phyloP scores from a whole-genome alignment of 2,329 filamentous ascomycete species.

The Blumeriella jaapii region DNA sequence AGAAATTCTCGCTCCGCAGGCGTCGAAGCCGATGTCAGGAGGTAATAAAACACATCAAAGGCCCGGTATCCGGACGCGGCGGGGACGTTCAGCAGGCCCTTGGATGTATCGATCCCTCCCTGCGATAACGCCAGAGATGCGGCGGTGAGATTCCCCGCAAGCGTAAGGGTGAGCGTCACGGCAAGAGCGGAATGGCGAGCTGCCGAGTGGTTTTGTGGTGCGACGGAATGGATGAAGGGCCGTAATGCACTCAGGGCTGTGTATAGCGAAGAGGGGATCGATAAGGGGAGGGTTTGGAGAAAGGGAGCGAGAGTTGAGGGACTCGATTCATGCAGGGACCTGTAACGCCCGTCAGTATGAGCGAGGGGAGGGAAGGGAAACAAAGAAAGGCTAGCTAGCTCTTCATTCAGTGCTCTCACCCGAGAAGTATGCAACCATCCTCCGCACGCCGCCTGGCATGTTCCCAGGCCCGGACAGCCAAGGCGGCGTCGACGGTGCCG shows the following conservation, averaged over 20 bases:
- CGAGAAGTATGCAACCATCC: slow-evolving; percentile 84
- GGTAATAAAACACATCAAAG: slow-evolving; percentile 97
- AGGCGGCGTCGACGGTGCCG: slow-evolving; percentile 66
- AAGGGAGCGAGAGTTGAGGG: slow-evolving; percentile 79
- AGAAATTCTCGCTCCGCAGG: slow-evolving; percentile 82
- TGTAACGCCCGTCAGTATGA: slow-evolving; percentile 30
- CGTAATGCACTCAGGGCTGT: slow-evolving; percentile 70
- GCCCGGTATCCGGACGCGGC: slow-evolving; percentile 72
- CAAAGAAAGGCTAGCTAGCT: no score
- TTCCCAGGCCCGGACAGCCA: slow-evolving; percentile 84
- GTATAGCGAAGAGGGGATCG: slow-evolving; percentile 63
- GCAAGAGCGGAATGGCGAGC: slow-evolving; percentile 71
- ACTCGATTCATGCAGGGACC: slow-evolving; percentile 78
- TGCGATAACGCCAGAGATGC: slow-evolving; percentile 71
- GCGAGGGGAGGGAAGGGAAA: no score
- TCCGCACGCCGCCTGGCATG: slow-evolving; percentile 89
- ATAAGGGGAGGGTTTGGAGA: slow-evolving; percentile 66
- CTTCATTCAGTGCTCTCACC: slow-evolving; percentile 48
- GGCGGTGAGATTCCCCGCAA: slow-evolving; percentile 66
- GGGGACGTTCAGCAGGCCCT: slow-evolving; percentile 72
- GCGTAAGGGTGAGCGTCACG: slow-evolving; percentile 68
- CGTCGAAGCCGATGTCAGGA: slow-evolving; percentile 83
- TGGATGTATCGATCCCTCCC: slow-evolving; percentile 73
- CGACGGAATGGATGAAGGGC: slow-evolving; percentile 79
- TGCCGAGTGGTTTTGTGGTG: slow-evolving; percentile 78